phyloP scores from a whole-genome alignment of 306 rosid species.

The Fagus sylvatica region DNA sequence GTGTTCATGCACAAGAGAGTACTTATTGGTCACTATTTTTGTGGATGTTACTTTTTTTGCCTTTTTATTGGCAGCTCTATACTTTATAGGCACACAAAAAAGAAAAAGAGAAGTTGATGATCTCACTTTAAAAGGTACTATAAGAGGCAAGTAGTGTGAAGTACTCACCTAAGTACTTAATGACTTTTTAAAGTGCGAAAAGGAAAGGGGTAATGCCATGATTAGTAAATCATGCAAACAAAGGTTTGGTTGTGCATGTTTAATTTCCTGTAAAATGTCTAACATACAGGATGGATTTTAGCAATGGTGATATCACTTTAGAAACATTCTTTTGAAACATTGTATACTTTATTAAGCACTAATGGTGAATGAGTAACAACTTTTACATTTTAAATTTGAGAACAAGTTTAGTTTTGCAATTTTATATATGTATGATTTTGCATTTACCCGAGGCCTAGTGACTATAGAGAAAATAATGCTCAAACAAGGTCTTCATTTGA shows the following conservation, averaged over 20 bases:
- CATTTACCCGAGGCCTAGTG: neutral
- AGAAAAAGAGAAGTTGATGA: neutral
- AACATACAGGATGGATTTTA: neutral
- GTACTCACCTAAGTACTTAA: neutral
- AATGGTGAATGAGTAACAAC: neutral
- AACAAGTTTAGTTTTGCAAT: neutral
- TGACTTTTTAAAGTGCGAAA: neutral
- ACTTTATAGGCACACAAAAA: no score
- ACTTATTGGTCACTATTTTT: neutral
- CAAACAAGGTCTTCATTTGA: neutral
- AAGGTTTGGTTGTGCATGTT: neutral
- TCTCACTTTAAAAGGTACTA: neutral
- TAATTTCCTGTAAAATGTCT: neutral
- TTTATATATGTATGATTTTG: neutral
- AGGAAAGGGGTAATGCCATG: neutral
- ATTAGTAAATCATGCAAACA: neutral
- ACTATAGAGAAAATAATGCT: neutral
- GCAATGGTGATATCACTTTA: neutral
- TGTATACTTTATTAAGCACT: neutral
- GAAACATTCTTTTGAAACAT: conserved; percentile 8
- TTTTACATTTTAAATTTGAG: neutral
- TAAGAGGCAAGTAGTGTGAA: neutral
- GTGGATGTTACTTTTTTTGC: neutral
- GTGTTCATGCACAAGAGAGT: neutral
- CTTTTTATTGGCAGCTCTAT: neutral